These are phyloP conservation scores for Haematococcus lacustris DNA, from an alignment of 139 green algal species.

Conservation along the genomic window DNA sequence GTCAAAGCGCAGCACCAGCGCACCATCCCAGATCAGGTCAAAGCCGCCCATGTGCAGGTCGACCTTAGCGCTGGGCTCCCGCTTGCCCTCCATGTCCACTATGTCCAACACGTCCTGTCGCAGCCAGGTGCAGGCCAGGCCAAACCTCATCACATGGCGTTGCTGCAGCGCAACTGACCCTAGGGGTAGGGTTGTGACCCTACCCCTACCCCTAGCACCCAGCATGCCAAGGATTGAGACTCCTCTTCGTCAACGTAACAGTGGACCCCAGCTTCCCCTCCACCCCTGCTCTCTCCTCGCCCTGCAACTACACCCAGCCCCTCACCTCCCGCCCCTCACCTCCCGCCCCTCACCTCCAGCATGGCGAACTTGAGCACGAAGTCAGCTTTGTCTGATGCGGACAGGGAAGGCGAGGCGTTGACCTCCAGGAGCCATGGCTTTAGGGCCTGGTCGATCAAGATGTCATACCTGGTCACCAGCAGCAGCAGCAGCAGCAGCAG, in stretches of 20 bases:
- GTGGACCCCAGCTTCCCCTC: no score
- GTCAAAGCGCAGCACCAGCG: constrained; percentile 34
- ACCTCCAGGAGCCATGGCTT: constrained; percentile 64
- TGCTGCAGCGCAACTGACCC: no score
- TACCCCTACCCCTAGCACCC: no score
- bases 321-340: no score
- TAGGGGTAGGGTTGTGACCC: no score
- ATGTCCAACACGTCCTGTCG: constrained; percentile 54
- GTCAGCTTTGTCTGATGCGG: constrained; percentile 47
- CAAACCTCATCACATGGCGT: no score
- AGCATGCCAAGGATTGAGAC: no score
- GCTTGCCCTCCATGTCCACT: constrained; percentile 46
- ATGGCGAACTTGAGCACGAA: constrained; percentile 63
- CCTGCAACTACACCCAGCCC: no score
- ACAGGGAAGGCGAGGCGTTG: constrained; percentile 65
- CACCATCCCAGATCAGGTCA: constrained; percentile 73
- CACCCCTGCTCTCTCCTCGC: no score
- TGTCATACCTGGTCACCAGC: constrained; percentile 71
- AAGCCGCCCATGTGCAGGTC: constrained; percentile 54
- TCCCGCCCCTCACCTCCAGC: constrained; percentile 61
- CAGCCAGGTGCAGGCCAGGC: no score
- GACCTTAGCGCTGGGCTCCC: constrained; percentile 31
- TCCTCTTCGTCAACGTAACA: no score
- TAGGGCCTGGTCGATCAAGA: constrained; percentile 63
- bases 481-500: no score